Conservation (phyloP, 805 yeast species). For the Hanseniaspora occidentalis region DNA sequence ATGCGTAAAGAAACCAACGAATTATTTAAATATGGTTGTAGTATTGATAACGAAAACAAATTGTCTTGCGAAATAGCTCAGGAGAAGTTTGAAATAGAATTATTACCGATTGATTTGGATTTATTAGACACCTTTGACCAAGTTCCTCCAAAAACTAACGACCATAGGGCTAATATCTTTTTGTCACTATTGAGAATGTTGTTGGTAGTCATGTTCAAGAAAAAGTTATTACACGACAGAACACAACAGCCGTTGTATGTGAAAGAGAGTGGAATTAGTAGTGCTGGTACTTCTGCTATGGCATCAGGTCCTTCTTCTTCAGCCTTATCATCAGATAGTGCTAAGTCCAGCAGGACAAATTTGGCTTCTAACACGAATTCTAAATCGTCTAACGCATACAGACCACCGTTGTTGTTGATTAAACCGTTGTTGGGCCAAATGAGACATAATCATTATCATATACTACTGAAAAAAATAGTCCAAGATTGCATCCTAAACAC, state of each 20-base stretch:
- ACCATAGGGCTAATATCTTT: conserved; percentile 24
- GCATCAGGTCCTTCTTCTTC: too few relatives aligned
- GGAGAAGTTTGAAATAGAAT: conserved; percentile 59
- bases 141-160: conserved; percentile 31
- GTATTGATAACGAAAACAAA: conserved; percentile 47
- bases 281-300: conserved; percentile 5
- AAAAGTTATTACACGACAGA: conserved; percentile 17
- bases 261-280: not conserved
- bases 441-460: conserved; percentile 21
- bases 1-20: conserved; percentile 63
- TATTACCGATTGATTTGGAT: conserved; percentile 32
- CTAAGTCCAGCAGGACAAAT: too few relatives aligned
- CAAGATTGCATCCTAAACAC: conserved; percentile 16
- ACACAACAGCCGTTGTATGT: conserved; percentile 10
- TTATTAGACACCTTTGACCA: conserved; percentile 26
- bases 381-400: conserved; percentile 6
- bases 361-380: too few relatives aligned
- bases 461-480: conserved; percentile 17
- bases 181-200: conserved; percentile 23
- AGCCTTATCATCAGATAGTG: too few relatives aligned
- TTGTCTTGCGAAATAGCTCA: conserved; percentile 54
- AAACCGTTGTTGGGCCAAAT: conserved; percentile 23
- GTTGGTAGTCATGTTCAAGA: conserved; percentile 30
- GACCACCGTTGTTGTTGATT: conserved; percentile 14
- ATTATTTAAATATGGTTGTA: conserved; percentile 57